phyloP scores from a whole-genome alignment of 352 stramenopile genomes.

The Blastocystis sp. region DNA sequence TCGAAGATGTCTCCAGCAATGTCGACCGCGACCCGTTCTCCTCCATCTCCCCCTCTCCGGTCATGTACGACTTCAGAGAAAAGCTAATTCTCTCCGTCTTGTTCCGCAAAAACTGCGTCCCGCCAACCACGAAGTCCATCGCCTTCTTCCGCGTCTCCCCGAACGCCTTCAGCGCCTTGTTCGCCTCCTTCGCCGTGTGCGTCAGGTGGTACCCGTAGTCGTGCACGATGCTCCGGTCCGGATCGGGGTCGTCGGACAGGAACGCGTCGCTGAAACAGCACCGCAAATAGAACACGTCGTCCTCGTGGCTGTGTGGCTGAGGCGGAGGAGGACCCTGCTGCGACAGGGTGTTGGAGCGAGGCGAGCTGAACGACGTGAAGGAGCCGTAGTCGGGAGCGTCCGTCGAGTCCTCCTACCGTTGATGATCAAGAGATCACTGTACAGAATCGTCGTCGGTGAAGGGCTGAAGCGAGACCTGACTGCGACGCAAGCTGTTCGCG shows the following conservation, averaged over 20 bases:
- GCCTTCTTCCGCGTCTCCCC: constrained; percentile 47
- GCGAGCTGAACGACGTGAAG: neutral
- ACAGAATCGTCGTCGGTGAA: neutral
- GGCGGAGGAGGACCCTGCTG: neutral
- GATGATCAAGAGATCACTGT: neutral
- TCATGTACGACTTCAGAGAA: constrained; percentile 20
- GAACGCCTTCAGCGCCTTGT: neutral
- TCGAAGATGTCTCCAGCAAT: neutral
- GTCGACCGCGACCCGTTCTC: neutral
- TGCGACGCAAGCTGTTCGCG: neutral
- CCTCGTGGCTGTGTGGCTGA: neutral
- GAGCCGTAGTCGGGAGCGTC: neutral
- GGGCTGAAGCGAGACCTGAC: neutral
- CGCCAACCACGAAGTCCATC: constrained; percentile 22
- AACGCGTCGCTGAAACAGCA: neutral
- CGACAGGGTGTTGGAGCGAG: neutral
- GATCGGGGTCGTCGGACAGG: constrained; percentile 5
- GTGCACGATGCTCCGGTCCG: neutral
- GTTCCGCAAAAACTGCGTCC: constrained; percentile 27
- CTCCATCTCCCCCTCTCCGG: constrained; percentile 21
- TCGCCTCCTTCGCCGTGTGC: neutral
- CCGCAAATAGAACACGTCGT: constrained; percentile 12
- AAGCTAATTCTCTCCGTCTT: constrained; percentile 17
- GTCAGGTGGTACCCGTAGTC: neutral
- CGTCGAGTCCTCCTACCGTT: neutral